Evolutionary conservation across 495 filamentous ascomycete genomes (phyloP).

Genomic region (Xylaria cubensis): DNA sequence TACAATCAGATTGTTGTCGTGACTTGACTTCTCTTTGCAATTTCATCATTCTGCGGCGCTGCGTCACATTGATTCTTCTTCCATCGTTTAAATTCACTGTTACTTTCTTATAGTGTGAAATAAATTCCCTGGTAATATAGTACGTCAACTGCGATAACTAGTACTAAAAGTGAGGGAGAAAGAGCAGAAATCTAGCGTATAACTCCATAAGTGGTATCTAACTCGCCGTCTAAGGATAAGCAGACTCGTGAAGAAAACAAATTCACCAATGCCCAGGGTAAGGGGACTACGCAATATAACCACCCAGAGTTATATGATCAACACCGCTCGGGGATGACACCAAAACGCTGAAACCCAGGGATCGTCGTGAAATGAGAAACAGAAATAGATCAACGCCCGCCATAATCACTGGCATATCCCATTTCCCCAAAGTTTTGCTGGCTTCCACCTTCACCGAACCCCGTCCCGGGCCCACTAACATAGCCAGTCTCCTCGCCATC

Average conservation of each 20-base stretch:
- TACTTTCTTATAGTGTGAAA: not conserved
- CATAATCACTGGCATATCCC: slow-evolving; percentile 61
- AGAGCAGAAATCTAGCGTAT: slow-evolving; percentile 9
- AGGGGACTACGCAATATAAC: not conserved
- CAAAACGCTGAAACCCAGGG: slow-evolving; percentile 11
- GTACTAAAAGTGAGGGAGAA: not conserved
- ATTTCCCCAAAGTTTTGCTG: slow-evolving; percentile 58
- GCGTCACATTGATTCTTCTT: not conserved
- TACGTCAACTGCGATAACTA: not conserved
- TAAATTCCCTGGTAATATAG: not conserved
- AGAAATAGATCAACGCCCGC: slow-evolving; percentile 42
- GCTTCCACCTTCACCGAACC: slow-evolving; percentile 57
- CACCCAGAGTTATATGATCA: slow-evolving; percentile 29
- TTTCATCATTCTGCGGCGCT: not conserved
- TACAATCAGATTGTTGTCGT: not conserved
- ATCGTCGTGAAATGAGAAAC: slow-evolving; percentile 2
- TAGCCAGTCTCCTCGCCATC: slow-evolving; percentile 66
- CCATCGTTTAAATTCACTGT: not conserved
- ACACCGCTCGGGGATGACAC: not conserved
- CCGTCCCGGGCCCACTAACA: slow-evolving; percentile 59
- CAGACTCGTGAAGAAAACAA: slow-evolving; percentile 26
- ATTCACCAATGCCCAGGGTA: not conserved
- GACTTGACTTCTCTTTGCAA: not conserved
- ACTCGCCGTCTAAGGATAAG: slow-evolving; percentile 38
- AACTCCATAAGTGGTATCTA: slow-evolving; percentile 44